Conservation (phyloP, 1,284 basidiomycete genomes). For the Omphalotus olearius region DNA sequence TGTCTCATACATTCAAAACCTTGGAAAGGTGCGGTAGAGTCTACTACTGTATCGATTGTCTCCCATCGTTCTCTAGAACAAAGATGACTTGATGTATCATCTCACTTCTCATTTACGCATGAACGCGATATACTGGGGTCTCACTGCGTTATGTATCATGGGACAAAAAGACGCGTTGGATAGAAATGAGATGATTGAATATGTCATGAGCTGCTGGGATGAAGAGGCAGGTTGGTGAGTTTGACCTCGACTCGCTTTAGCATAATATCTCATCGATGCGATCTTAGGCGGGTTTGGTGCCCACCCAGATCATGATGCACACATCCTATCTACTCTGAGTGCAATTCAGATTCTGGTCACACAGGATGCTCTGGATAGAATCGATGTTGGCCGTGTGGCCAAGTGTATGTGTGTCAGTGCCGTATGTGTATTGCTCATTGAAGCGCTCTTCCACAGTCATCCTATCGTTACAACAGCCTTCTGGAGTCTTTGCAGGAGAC, state of each 20-base stretch:
- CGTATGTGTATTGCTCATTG: slow-evolving; percentile 40
- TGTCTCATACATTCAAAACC: slow-evolving; percentile 69
- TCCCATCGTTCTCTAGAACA: slow-evolving; percentile 45
- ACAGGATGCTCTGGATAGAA: slow-evolving; percentile 73
- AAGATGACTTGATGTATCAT: slow-evolving; percentile 89
- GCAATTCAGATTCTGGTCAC: slow-evolving; percentile 91
- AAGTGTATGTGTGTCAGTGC: slow-evolving; percentile 53
- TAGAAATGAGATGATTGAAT: slow-evolving; percentile 81
- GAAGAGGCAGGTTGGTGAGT: slow-evolving; percentile 66
- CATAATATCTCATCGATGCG: slow-evolving; percentile 2
- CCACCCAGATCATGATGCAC: slow-evolving; percentile 91
- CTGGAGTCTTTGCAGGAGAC: slow-evolving; percentile 91
- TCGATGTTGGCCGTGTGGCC: slow-evolving; percentile 70
- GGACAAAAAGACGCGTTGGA: slow-evolving; percentile 73
- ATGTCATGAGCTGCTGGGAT: slow-evolving; percentile 94
- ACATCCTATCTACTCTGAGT: slow-evolving; percentile 83
- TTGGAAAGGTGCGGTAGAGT: slow-evolving; percentile 50
- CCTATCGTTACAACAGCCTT: slow-evolving; percentile 75
- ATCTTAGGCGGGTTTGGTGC: slow-evolving; percentile 83
- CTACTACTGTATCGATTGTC: background rate
- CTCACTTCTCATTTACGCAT: slow-evolving; percentile 91
- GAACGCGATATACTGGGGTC: slow-evolving; percentile 97
- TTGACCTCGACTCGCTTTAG: slow-evolving; percentile 20
- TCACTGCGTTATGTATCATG: slow-evolving; percentile 85
- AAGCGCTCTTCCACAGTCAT: slow-evolving; percentile 53